Evolutionary conservation across 1,284 basidiomycete species (phyloP), one percentile per base, ranked within the genome.

Genomic region (Pisolithus thermaeus): DNA sequence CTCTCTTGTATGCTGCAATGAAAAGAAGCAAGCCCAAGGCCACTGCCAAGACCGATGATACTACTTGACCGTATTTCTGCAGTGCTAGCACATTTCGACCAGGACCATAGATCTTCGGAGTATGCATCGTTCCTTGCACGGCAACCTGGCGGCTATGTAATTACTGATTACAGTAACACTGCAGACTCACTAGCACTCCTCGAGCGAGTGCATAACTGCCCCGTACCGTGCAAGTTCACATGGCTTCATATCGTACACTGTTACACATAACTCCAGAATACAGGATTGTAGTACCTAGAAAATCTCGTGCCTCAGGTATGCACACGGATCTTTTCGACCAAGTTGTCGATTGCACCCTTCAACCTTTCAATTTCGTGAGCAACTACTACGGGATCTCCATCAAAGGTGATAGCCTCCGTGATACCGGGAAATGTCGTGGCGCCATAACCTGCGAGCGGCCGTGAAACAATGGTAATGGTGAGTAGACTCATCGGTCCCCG

Each of bases 401-500:
- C 78, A 46, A 78, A 70, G 3, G 73, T 76, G 48, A 83, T 67
- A 8, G 81, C 78, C 60, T 86, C 83, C 9, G 78, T 82, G 25
- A 86, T 61, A 11, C 74, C 81, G 5, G 83, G 83, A 58, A 86
- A 74, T 1, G 79, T 80, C 8, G 80, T 83, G 8, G 80, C 81
- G 20, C 83, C 84, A 60, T 86, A 86, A 4, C 75, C 76, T 75
- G 50, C 27, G 42, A 7, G 7, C 18, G 18, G 25, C 23, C 54
- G 50, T 54, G 49, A 59, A 51, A 18, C 40, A 49, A 56, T 41
- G 56, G 28, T 16, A 52, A 54, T 44, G 42, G 27, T 35, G 27
- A 16, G 5, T 44, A 8, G 6, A 25, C 42, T 60, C 52, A 50
- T 50, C 46, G 18, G 56, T 44, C 22, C 55, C 57, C 40, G 56